Base-by-base conservation (phyloP, 2,329 filamentous ascomycete genomes). In the Fusarium euwallaceae region DNA sequence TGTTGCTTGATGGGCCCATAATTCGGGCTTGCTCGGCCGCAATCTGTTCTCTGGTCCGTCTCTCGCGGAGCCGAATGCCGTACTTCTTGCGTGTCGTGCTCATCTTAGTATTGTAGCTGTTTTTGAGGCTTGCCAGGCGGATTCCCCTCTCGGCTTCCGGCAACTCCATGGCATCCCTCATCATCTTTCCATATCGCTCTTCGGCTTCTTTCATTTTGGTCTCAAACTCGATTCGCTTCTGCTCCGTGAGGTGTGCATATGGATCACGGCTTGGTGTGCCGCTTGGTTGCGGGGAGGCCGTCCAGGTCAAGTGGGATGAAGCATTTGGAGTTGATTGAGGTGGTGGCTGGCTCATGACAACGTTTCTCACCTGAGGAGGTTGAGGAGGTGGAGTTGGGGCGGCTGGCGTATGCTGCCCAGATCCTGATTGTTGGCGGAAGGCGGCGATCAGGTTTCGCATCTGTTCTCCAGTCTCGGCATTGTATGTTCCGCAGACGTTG, bases 41-140 rank as follows among this genome's bases (percentile, higher is more conserved):
- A 17, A 89, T 86, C 68, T 87, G 86, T 0, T 82, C 83, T 69
- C 79, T 85, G 3, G 85, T 85, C 1, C 88, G 86, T 14, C 88
- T 82, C 71, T 86, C 83, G 0, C 87, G 85, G 16, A 91, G 82
- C 2, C 85, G 84, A 36, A 91, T 88, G n/a, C 89, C 89, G 69
- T 87, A 90, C 69, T 86, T 89, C 77, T 89, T 90, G 14, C 89
- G 85, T 4, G 89, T 87, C n/a, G 84, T 84, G 63, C 87, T 89
- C 77, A 89, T 88, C 66, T 88, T 89, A 4, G 88, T 89, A 51
- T 87, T 87, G 73, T 88, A 89, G 4, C 85, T 85, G 71, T 90
- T 90, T 45, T 86, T 86, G 2, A 90, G 74, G 11, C 82, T 85
- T 0, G 84, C 82, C 0, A 89, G 61, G 56, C 72, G 68, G 72